Evolutionary conservation across 1,284 basidiomycete species (phyloP).

Genomic region (Volvariella surrecta): DNA sequence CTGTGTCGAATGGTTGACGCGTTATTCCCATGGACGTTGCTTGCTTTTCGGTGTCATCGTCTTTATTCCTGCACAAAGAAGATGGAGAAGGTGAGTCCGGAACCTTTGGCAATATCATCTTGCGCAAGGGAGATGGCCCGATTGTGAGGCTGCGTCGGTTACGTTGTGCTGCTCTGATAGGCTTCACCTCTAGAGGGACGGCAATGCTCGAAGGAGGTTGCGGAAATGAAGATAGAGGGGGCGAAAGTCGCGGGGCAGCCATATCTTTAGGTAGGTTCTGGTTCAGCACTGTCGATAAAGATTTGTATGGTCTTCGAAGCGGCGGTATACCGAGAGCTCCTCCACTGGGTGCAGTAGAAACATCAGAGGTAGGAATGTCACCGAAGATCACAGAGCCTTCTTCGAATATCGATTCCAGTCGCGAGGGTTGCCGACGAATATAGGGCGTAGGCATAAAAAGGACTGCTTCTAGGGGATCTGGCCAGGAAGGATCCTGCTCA

Average conservation of each 20-base stretch:
- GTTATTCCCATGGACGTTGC: background rate
- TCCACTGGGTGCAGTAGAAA: too few species aligned
- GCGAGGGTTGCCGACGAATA: too few species aligned
- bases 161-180: conserved; percentile 7
- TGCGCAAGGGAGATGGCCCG: conserved; percentile 35
- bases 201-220: conserved; percentile 6
- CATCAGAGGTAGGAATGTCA: too few species aligned
- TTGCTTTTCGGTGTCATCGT: background rate
- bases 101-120: conserved; percentile 29
- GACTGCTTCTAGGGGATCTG: too few species aligned
- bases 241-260: background rate
- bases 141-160: conserved; percentile 25
- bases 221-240: background rate
- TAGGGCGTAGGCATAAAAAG: too few species aligned
- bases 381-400: too few species aligned
- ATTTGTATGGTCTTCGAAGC: too few species aligned
- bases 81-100: conserved; percentile 1
- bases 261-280: too few species aligned
- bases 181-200: conserved; percentile 7
- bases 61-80: background rate
- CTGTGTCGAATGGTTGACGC: background rate
- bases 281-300: too few species aligned
- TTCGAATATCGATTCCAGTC: too few species aligned
- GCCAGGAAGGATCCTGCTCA: too few species aligned
- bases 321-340: too few species aligned